These are phyloP conservation scores for Sporothrix curviconia DNA, from an alignment of 2,329 filamentous ascomycete species.

Conservation along the genomic window DNA sequence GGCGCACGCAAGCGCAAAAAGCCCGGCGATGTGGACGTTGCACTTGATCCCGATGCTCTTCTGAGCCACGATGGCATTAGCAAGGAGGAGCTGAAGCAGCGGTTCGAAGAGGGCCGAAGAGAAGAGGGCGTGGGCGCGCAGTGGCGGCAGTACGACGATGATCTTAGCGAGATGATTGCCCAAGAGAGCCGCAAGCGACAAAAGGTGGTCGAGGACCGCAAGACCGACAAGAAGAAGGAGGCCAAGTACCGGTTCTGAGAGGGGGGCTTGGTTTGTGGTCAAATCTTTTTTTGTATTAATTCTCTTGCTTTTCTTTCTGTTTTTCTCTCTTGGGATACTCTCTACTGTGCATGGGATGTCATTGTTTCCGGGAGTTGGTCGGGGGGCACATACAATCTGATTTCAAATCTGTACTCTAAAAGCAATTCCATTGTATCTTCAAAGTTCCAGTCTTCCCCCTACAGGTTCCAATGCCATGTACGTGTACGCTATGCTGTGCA, in stretches of 20 bases:
- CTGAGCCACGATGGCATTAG: slow-evolving; percentile 67
- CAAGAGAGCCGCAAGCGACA: slow-evolving; percentile 85
- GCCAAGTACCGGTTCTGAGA: slow-evolving; percentile 43
- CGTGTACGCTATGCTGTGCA: not conserved
- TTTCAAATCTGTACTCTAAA: not conserved
- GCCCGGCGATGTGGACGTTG: slow-evolving; percentile 89
- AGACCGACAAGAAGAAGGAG: slow-evolving; percentile 52
- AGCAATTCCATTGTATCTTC: slow-evolving; percentile 1
- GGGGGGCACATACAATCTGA: not conserved
- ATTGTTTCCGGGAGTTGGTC: slow-evolving; percentile 4
- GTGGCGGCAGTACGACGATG: slow-evolving; percentile 67
- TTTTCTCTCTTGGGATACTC: slow-evolving; percentile 7
- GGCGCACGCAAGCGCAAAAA: slow-evolving; percentile 79
- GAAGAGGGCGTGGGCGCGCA: slow-evolving; percentile 61
- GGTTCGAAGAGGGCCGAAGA: slow-evolving; percentile 67
- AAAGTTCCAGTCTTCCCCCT: not conserved
- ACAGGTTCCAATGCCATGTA: no score
- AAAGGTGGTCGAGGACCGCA: slow-evolving; percentile 76
- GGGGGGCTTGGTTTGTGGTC: not conserved
- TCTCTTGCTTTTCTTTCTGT: not conserved
- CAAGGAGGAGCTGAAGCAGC: slow-evolving; percentile 73
- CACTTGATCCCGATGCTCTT: slow-evolving; percentile 78
- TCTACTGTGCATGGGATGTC: not conserved
- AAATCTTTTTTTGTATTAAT: not conserved
- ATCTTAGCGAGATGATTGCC: slow-evolving; percentile 92